Evolutionary conservation across 495 filamentous ascomycete genomes (phyloP).

Genomic region (Wilcoxina mikolae): DNA sequence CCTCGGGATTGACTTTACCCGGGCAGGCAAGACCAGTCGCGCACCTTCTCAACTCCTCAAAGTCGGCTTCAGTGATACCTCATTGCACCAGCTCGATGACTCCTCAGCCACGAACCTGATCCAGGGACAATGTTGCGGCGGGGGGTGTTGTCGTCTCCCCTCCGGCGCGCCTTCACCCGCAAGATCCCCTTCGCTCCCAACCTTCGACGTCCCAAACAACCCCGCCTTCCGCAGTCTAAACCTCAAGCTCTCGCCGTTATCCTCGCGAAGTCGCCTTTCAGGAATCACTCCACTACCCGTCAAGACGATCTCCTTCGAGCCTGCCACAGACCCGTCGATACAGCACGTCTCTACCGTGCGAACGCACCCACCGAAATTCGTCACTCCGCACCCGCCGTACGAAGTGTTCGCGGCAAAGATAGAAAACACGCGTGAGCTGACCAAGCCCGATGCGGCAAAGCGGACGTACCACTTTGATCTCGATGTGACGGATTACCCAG

Average conservation of each 20-base stretch:
- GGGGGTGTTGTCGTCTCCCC: constrained; percentile 62
- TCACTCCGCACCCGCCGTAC: constrained; percentile 90
- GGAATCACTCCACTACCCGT: constrained; percentile 54
- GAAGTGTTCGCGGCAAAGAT: constrained; percentile 76
- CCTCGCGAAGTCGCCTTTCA: constrained; percentile 51
- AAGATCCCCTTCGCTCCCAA: constrained; percentile 40
- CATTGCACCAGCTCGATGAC: constrained; percentile 14
- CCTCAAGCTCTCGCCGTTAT: constrained; percentile 60
- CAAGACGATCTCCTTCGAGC: constrained; percentile 53
- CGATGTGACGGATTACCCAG: constrained; percentile 89
- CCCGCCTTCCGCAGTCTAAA: constrained; percentile 64
- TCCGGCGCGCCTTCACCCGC: constrained; percentile 30
- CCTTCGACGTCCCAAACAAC: constrained; percentile 61
- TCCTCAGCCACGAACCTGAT: constrained; percentile 30
- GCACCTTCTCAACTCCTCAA: constrained; percentile 13
- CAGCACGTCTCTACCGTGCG: constrained; percentile 31
- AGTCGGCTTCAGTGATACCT: constrained; percentile 29
- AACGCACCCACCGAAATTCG: constrained; percentile 66
- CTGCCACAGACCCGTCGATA: constrained; percentile 14
- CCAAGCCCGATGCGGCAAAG: constrained; percentile 83
- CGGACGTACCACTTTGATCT: constrained; percentile 93
- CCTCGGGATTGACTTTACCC: constrained; percentile 28
- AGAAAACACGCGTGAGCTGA: constrained; percentile 69
- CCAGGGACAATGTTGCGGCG: constrained; percentile 70
- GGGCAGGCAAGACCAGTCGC: constrained; percentile 32